Evolutionary conservation across 805 yeast species (phyloP), one percentile per base, ranked within the genome.

Genomic region (Torulaspora delbrueckii): DNA sequence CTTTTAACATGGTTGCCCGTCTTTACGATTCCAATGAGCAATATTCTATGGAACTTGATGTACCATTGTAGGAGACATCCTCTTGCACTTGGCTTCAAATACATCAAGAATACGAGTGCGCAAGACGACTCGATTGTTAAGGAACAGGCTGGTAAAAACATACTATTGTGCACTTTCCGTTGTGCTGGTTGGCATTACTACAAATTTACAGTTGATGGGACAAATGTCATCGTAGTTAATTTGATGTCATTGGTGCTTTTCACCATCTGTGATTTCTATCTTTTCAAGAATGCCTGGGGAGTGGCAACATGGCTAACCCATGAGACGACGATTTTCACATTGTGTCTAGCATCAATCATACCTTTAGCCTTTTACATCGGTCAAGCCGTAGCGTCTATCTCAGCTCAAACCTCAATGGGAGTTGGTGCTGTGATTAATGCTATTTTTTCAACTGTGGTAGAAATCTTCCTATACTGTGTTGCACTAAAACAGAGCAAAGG

Each of bases 371-470:
- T 93, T 62, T 93, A 89, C 67, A 90, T 93, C 56, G 99, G 99
- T 3, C 98, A 91, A 66, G 98, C 98, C 5, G 99, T 93, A n/a
- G 99, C 99, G 0, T 90, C 98, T 2, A 93, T 93, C 48, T 86
- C 96, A 5, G 98, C 99, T 0, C 99, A 93, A 69, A 87, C 97
- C 0, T 90, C 97, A 0, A 93, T 93, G 99, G 97, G 98, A 24
- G 81, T 93, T 48, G 98, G 98, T 71, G 99, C 99, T 1, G 96
- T 90, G 0, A 89, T 93, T 57, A 93, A 93, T 65, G 99, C 99
- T 0, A 91, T 93, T 59, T 93, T 93, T 73, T 90, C 98, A 1
- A 90, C 99, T 0, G 77, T 93, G 40, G 98, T 93, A 5, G 99
- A 93, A 63, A 85, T 93, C 7, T 93, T 83, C 64, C 70, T 91